Evolutionary conservation across 345 rosid species (phyloP).

Genomic region (Gossypium turneri): DNA sequence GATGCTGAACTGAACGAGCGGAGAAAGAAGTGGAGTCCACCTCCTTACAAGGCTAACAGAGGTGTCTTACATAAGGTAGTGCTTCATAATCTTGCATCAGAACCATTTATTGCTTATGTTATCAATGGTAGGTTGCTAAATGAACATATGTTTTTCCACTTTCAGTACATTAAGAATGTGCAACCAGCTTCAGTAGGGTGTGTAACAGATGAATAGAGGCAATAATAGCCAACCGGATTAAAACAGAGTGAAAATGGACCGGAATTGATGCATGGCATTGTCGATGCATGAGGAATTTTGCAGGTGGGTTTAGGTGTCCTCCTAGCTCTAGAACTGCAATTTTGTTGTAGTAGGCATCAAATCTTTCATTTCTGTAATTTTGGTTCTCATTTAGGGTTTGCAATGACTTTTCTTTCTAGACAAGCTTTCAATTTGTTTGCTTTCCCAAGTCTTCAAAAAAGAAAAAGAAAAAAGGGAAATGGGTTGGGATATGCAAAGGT

Average conservation of each 20-base stretch:
- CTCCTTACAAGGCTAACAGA: constrained; percentile 57
- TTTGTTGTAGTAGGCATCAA: neutral
- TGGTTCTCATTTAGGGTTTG: neutral
- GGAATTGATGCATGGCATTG: neutral
- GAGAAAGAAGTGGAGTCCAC: constrained; percentile 67
- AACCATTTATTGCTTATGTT: neutral
- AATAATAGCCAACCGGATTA: neutral
- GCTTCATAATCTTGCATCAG: neutral
- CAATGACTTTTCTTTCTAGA: neutral
- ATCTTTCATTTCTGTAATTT: neutral
- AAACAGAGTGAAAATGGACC: neutral
- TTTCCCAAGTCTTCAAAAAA: neutral
- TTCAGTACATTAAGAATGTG: constrained; percentile 91
- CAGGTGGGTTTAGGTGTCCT: neutral
- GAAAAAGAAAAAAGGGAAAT: neutral
- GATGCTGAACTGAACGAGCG: constrained; percentile 63
- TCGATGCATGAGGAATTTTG: neutral
- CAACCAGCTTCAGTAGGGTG: constrained; percentile 85
- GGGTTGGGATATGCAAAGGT: neutral
- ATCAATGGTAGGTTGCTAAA: constrained; percentile 1
- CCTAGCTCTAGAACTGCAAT: neutral
- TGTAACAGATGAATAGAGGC: constrained; percentile 73
- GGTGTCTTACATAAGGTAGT: constrained; percentile 82
- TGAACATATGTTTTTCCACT: constrained; percentile 11
- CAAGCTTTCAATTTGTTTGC: neutral